Percentiles rank a stretch among this genome's conserved stretches.
phyloP scores from a whole-genome alignment of 192 early-diverging fungal species.

The Dissophora ornata region DNA sequence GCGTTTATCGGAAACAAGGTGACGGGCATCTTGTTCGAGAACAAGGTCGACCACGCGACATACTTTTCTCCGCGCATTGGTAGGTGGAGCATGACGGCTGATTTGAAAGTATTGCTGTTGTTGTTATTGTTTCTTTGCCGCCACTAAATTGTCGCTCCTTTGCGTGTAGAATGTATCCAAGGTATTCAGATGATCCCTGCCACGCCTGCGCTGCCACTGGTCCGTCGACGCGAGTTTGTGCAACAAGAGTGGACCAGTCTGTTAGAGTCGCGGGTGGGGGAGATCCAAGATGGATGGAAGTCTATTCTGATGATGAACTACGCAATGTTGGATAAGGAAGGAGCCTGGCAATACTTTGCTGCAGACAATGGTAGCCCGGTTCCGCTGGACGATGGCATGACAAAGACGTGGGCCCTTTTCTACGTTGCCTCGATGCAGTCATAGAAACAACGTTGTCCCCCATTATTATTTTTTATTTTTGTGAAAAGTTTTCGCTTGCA shows the following conservation, averaged over 20 bases:
- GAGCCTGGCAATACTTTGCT: conserved; percentile 38
- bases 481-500: no score
- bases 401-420: conserved; percentile 50
- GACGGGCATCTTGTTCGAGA: conserved; percentile 51
- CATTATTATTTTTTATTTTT: neutral
- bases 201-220: conserved; percentile 33
- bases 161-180: conserved; percentile 47
- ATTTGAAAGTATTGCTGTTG: no score
- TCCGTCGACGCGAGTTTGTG: conserved; percentile 41
- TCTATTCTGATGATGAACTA: conserved; percentile 54
- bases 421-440: conserved; percentile 33
- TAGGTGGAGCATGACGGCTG: no score
- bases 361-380: neutral
- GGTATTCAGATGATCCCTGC: conserved; percentile 55
- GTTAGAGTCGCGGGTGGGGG: neutral
- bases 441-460: neutral
- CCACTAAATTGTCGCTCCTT: no score
- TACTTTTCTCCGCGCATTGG: conserved; percentile 46
- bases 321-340: conserved; percentile 27
- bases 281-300: conserved; percentile 44
- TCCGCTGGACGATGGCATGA: conserved; percentile 53
- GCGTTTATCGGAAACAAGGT: conserved; percentile 44
- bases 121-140: no score
- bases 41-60: conserved; percentile 51
- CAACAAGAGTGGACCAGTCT: conserved; percentile 38